phyloP scores from a whole-genome alignment of 371 early-diverging fungal genomes.

The Conidiobolus incongruus region DNA sequence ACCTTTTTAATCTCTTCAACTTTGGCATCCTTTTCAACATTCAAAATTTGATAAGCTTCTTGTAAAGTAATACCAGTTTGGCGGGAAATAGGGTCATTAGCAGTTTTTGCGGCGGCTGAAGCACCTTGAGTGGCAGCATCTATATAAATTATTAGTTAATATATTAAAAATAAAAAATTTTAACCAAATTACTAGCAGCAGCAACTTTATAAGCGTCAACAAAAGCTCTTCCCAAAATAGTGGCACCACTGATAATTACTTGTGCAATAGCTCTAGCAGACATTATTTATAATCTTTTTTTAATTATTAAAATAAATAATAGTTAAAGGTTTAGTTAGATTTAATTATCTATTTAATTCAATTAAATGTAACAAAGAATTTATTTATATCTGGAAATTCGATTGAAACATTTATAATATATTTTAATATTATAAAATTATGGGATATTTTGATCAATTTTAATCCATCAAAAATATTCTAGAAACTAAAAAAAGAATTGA shows the following conservation, averaged over 20 bases:
- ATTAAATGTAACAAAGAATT: too few species aligned
- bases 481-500: too few species aligned
- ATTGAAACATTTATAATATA: too few species aligned
- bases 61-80: conserved; percentile 74
- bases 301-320: too few species aligned
- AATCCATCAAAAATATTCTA: too few species aligned
- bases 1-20: conserved; percentile 51
- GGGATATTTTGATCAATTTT: too few species aligned
- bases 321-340: too few species aligned
- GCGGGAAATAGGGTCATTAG: conserved; percentile 48
- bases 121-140: conserved; percentile 23
- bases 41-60: conserved; percentile 81
- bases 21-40: conserved; percentile 49
- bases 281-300: too few species aligned
- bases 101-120: conserved; percentile 19
- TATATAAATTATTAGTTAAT: not conserved
- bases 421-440: too few species aligned
- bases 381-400: too few species aligned
- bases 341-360: too few species aligned
- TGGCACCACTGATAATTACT: conserved; percentile 59
- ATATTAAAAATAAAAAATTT: conserved; percentile 8
- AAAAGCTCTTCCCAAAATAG: conserved; percentile 79
- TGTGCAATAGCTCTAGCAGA: conserved; percentile 55
- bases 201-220: conserved; percentile 86
- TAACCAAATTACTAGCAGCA: conserved; percentile 70